Evolutionary conservation across 179 eudicot genomes (phyloP), one percentile per base, ranked within the genome.

Genomic region (Silene noctiflora): DNA sequence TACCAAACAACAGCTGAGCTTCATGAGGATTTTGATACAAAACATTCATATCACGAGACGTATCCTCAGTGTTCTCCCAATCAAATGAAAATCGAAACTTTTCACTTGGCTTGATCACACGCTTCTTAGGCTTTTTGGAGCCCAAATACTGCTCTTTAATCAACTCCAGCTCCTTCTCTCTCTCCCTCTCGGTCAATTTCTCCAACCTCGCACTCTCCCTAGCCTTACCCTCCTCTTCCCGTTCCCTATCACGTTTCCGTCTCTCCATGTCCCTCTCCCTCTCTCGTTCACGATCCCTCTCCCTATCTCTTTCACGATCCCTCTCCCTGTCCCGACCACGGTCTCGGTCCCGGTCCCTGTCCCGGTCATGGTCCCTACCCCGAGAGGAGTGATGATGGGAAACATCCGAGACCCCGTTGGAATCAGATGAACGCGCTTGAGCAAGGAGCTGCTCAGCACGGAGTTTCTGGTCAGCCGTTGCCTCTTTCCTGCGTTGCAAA

Each of bases 51-150:
- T 93, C 98, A 11, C 93, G 87, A 21, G 94, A 89, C 8, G 98
- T 91, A 72, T 93, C 98, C 83, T 93, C 98, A 0, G 96, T 88
- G 78, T 93, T 91, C 85, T 91, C 96, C 98, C 98, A 93, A 67
- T 93, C 96, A 72, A 93, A 93, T 6, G 94, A 91, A 76, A 93
- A 93, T 3, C 98, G 77, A 46, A 93, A 93, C 84, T 91, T 91
- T 88, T 93, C 97, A 77, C 97, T 91, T 3, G 95, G 97, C 70
- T 91, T 93, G 71, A 90, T 91, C 51, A 93, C 97, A 20, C 98
- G 84, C 78, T 91, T 93, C 87, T 93, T 93, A 1, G 97, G 98
- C 63, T 91, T 93, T 79, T 93, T 91, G 3, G 90, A 86, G 2
- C 98, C 98, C 29, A 93, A 55, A 66, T 93, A 91, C 85, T 93